Evolutionary conservation across 176 grass and related monocot genomes (phyloP).

Genomic region (Guadua angustifolia): DNA sequence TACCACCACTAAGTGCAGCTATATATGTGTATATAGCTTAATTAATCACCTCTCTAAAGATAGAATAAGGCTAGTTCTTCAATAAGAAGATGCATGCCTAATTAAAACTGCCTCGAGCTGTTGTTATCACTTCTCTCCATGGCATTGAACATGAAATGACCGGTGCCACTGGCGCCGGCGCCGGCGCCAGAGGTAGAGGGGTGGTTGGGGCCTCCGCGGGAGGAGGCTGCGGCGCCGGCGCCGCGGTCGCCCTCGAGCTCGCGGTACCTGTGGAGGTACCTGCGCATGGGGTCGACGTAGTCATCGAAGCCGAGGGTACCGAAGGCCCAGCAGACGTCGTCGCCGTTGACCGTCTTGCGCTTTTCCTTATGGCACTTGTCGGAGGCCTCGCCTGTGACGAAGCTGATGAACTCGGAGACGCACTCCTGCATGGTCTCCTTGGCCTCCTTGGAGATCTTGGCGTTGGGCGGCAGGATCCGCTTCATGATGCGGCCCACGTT

Average conservation of each 20-base stretch:
- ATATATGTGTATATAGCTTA: constrained; percentile 34
- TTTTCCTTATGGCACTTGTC: constrained; percentile 91
- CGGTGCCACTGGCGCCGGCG: constrained; percentile 23
- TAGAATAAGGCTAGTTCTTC: background rate
- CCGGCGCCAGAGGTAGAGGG: background rate
- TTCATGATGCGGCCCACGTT: constrained; percentile 92
- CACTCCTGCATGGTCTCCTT: constrained; percentile 96
- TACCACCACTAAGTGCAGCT: background rate
- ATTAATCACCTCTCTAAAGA: constrained; percentile 26
- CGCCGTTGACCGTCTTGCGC: constrained; percentile 90
- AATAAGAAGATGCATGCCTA: background rate
- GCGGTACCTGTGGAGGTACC: constrained; percentile 75
- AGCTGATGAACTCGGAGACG: constrained; percentile 91
- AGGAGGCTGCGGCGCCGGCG: constrained; percentile 58
- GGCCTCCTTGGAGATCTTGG: constrained; percentile 90
- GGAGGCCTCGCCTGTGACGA: constrained; percentile 82
- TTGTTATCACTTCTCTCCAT: constrained; percentile 57
- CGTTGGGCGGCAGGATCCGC: constrained; percentile 80
- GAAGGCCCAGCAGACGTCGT: constrained; percentile 87
- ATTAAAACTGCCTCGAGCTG: constrained; percentile 60
- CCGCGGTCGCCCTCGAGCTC: constrained; percentile 70
- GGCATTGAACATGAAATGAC: constrained; percentile 84
- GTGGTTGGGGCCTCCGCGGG: constrained; percentile 36
- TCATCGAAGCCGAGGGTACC: constrained; percentile 75
- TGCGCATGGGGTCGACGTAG: constrained; percentile 79